Evolutionary conservation across 345 rosid species (phyloP).

Genomic region (Gossypium stocksii): DNA sequence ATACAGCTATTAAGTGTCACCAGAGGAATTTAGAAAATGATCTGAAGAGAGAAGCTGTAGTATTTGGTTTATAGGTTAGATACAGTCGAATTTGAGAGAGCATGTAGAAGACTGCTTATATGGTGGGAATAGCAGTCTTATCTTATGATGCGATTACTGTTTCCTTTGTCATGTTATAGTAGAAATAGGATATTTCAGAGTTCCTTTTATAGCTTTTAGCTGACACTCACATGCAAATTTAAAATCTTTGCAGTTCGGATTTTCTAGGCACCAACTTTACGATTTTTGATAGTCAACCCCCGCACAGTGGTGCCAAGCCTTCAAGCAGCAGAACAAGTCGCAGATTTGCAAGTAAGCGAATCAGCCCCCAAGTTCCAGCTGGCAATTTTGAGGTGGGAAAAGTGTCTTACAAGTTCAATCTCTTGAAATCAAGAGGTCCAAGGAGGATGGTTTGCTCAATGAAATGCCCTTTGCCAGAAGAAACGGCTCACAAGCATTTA

Average conservation of each 20-base stretch:
- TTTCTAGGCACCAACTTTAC: constrained; percentile 97
- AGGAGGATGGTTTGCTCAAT: constrained; percentile 89
- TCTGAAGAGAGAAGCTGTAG: background rate
- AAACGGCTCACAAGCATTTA: constrained; percentile 24
- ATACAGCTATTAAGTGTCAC: background rate
- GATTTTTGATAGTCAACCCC: constrained; percentile 82
- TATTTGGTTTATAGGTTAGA: background rate
- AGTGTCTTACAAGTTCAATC: constrained; percentile 85
- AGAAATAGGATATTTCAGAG: background rate
- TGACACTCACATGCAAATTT: background rate
- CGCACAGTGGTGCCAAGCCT: constrained; percentile 79
- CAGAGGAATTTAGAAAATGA: background rate
- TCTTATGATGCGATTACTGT: background rate
- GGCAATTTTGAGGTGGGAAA: constrained; percentile 88
- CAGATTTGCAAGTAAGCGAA: constrained; percentile 84
- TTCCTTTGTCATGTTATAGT: background rate
- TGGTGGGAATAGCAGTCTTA: background rate
- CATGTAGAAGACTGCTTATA: background rate
- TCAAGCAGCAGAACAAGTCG: constrained; percentile 70
- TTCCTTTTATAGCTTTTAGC: background rate
- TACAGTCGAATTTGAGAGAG: background rate
- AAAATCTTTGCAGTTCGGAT: constrained; percentile 63
- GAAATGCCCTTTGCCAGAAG: constrained; percentile 42
- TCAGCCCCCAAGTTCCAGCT: constrained; percentile 89
- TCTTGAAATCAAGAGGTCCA: constrained; percentile 93